Conservation (phyloP, 345 rosid species). For the Xanthoceras sorbifolium region DNA sequence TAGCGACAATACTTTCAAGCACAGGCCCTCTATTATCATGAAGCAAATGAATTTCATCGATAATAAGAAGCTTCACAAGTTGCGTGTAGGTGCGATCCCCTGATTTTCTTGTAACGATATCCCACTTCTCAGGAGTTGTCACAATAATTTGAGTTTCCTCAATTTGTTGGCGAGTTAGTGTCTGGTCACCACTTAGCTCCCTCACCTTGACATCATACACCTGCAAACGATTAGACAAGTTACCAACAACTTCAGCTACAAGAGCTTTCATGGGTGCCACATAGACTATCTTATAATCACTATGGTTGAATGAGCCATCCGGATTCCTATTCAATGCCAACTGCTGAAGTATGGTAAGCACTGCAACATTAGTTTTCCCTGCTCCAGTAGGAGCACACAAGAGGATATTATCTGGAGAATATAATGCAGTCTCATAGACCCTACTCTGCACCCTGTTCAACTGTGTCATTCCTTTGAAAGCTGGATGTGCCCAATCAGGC, state of each 20-base stretch:
- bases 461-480: conserved; percentile 88
- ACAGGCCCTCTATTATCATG: conserved; percentile 99
- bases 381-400: conserved; percentile 99
- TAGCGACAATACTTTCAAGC: conserved; percentile 96
- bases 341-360: conserved; percentile 96
- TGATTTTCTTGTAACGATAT: conserved; percentile 93
- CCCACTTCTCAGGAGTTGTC: conserved; percentile 99
- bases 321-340: conserved; percentile 56
- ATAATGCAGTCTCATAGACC: conserved; percentile 84
- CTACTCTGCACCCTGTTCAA: conserved; percentile 93
- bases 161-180: conserved; percentile 88
- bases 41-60: conserved; percentile 97
- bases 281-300: conserved; percentile 83
- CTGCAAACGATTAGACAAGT: conserved; percentile 79
- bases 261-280: conserved; percentile 99
- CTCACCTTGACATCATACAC: conserved; percentile 71
- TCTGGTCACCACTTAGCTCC: conserved; percentile 95
- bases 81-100: conserved; percentile 98
- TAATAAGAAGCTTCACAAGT: conserved; percentile 83
- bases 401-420: conserved; percentile 74
- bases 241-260: conserved; percentile 94
- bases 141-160: conserved; percentile 97
- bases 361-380: conserved; percentile 96
- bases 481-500: conserved; percentile 97
- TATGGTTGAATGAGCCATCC: conserved; percentile 76